Evolutionary conservation across 371 early-diverging fungal genomes (phyloP).

Genomic region (Apophysomyces trapeziformis): DNA sequence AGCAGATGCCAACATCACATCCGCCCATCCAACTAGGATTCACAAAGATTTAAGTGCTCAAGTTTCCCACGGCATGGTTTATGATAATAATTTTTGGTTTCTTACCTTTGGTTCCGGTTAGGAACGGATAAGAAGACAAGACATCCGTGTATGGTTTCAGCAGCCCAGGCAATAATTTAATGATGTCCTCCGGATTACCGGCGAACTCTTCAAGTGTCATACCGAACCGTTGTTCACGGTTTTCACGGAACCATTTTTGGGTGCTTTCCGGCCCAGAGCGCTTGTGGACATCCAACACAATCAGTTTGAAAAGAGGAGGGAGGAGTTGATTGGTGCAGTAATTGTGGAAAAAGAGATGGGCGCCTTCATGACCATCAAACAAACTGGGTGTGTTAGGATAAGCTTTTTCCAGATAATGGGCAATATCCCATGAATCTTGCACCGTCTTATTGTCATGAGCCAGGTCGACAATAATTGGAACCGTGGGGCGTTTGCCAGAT

Average conservation of each 20-base stretch:
- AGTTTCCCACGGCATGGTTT: conserved; percentile 21
- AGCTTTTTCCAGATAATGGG: conserved; percentile 24
- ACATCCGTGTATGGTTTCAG: neutral
- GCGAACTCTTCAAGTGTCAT: conserved; percentile 18
- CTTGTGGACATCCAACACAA: conserved; percentile 11
- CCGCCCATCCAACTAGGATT: conserved; percentile 23
- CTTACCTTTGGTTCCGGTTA: conserved; percentile 25
- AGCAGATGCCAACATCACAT: conserved; percentile 21
- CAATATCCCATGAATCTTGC: conserved; percentile 29
- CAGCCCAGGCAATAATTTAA: neutral
- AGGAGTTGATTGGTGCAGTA: conserved; percentile 14
- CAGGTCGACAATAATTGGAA: conserved; percentile 20
- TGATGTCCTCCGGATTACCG: conserved; percentile 7
- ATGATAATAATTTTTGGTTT: neutral
- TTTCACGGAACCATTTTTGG: conserved; percentile 16
- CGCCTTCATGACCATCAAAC: conserved; percentile 12
- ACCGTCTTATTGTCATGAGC: conserved; percentile 20
- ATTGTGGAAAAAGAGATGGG: conserved; percentile 23
- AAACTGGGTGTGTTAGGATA: conserved; percentile 19
- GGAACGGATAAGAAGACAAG: conserved; percentile 15
- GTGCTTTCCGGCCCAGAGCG: neutral
- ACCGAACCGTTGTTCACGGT: conserved; percentile 13
- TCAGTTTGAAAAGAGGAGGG: conserved; percentile 15
- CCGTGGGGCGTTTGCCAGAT: conserved; percentile 17
- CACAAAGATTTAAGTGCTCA: neutral